phyloP scores from a whole-genome alignment of 371 early-diverging fungal species.

The Haplosporangium sp. region DNA sequence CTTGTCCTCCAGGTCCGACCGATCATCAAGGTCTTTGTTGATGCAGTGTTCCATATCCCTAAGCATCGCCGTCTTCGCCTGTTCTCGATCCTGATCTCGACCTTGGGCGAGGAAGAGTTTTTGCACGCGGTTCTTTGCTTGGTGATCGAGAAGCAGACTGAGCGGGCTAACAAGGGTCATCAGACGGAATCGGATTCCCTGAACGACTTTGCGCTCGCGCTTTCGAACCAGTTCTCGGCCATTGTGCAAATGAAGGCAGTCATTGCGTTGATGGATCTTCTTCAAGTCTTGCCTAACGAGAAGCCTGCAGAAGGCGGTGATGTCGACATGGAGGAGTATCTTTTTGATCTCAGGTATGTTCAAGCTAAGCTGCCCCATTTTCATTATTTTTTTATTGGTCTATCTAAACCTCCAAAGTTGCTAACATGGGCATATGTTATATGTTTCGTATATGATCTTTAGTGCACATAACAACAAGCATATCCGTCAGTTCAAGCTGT shows the following conservation, averaged over 20 bases:
- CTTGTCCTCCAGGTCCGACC: conserved; percentile 69
- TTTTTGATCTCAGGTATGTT: conserved; percentile 61
- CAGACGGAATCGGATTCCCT: conserved; percentile 68
- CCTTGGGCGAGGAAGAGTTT: conserved; percentile 83
- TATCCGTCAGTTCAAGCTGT: conserved; percentile 81
- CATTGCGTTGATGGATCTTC: conserved; percentile 65
- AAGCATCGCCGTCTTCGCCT: conserved; percentile 90
- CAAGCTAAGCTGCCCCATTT: background rate
- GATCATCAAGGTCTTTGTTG: conserved; percentile 90
- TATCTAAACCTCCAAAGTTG: background rate
- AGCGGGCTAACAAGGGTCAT: conserved; percentile 62
- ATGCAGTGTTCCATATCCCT: conserved; percentile 93
- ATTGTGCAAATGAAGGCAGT: conserved; percentile 77
- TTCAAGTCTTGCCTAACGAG: conserved; percentile 75
- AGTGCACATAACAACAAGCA: conserved; percentile 68
- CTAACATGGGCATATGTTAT: background rate
- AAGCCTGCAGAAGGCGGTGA: conserved; percentile 60
- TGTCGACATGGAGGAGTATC: conserved; percentile 49
- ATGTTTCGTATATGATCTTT: background rate
- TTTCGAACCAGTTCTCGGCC: conserved; percentile 73
- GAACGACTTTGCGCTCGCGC: conserved; percentile 73
- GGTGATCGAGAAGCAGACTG: conserved; percentile 78
- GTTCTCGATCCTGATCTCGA: conserved; percentile 83
- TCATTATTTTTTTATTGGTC: background rate
- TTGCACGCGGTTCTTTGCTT: conserved; percentile 79